These are phyloP conservation scores for Phytophthora brassicae DNA, from an alignment of 352 stramenopile genomes.

Conservation along the genomic window DNA sequence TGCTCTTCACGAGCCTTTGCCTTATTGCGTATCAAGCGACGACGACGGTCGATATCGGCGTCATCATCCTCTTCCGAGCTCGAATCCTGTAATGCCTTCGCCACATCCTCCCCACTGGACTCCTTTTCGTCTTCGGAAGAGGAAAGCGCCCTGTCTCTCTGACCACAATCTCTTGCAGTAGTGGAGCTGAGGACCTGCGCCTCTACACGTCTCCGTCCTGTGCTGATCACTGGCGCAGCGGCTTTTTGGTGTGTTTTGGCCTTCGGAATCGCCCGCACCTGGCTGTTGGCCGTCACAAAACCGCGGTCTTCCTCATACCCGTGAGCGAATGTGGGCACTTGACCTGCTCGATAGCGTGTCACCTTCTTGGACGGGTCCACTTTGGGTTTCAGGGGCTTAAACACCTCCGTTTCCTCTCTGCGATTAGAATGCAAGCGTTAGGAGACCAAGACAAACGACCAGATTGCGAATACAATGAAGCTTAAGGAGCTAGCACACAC, in stretches of 20 bases:
- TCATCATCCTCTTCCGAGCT: slow-evolving; percentile 80
- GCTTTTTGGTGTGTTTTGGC: slow-evolving; percentile 25
- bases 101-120: slow-evolving; percentile 35
- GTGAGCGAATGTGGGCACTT: slow-evolving; percentile 74
- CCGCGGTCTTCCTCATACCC: slow-evolving; percentile 79
- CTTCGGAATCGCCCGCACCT: slow-evolving; percentile 48
- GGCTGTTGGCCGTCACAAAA: slow-evolving; percentile 71
- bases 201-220: slow-evolving; percentile 54
- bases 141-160: slow-evolving; percentile 5
- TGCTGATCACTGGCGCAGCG: slow-evolving; percentile 15
- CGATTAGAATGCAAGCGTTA: neutral
- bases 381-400: slow-evolving; percentile 77
- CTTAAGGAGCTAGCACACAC: slow-evolving; percentile 21
- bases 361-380: slow-evolving; percentile 83
- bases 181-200: slow-evolving; percentile 47
- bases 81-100: slow-evolving; percentile 69
- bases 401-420: slow-evolving; percentile 72
- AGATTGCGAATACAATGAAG: neutral
- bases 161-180: neutral
- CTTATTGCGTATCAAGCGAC: slow-evolving; percentile 63
- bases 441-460: neutral
- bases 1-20: slow-evolving; percentile 28
- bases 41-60: slow-evolving; percentile 57
- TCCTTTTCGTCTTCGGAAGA: slow-evolving; percentile 25
- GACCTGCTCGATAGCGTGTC: slow-evolving; percentile 76